phyloP scores from a whole-genome alignment of 169 alveolate species.

The Plasmodium sp. region DNA sequence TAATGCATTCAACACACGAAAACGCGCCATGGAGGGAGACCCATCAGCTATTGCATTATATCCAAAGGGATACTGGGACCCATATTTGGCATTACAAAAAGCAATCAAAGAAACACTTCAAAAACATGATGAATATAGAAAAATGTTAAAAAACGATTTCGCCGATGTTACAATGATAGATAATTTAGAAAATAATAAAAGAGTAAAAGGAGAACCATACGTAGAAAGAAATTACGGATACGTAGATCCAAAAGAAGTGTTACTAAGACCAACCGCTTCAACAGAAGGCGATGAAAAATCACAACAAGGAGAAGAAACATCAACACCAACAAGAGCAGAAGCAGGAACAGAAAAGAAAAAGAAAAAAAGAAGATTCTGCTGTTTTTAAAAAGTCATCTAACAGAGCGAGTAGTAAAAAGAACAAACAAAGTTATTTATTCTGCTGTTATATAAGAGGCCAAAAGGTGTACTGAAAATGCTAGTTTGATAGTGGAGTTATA shows the following conservation, averaged over 20 bases:
- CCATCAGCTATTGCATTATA: not conserved
- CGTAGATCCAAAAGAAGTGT: not conserved
- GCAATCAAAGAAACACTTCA: not conserved
- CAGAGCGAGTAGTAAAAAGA: not conserved
- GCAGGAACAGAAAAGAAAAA: not conserved
- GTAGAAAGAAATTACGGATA: not conserved
- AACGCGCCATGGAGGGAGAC: not conserved
- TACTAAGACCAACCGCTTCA: not conserved
- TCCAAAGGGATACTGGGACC: not conserved
- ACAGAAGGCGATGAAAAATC: not conserved
- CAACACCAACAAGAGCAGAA: too few species aligned
- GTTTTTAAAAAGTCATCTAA: not conserved
- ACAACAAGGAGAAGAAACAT: not conserved
- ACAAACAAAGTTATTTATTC: not conserved
- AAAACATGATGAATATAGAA: not conserved
- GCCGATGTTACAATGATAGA: not conserved
- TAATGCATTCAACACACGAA: not conserved
- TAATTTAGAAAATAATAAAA: not conserved
- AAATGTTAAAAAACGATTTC: not conserved
- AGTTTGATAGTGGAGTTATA: not conserved
- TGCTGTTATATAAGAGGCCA: not conserved
- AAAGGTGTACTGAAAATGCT: not conserved
- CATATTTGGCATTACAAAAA: not conserved
- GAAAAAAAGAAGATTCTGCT: not conserved
- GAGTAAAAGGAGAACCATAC: not conserved